Evolutionary conservation across 139 green algal genomes (phyloP).

Genomic region (Edaphochlamys debaryana): DNA sequence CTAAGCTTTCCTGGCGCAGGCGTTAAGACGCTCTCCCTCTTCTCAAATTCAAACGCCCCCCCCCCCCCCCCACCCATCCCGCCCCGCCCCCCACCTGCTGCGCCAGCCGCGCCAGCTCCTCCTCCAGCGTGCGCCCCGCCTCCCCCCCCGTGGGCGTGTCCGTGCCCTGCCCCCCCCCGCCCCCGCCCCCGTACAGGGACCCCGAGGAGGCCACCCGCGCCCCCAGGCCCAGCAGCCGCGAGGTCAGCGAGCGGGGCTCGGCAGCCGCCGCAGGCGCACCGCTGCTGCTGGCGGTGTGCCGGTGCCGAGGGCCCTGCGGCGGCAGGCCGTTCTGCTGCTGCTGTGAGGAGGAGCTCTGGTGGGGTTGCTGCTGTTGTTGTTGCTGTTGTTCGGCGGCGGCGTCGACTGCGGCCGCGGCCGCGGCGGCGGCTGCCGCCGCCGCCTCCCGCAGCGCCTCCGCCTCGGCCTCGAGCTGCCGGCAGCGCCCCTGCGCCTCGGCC

Average conservation of each 20-base stretch:
- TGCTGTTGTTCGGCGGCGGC: not conserved
- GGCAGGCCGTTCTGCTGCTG: not conserved
- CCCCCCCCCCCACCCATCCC: too few species aligned
- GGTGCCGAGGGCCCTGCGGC: too few species aligned
- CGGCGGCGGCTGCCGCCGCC: constrained; percentile 19
- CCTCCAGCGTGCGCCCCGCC: too few species aligned
- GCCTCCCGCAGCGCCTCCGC: constrained; percentile 1
- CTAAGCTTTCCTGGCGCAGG: too few species aligned
- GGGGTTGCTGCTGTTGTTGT: not conserved
- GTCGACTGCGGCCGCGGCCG: not conserved
- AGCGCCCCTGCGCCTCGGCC: not conserved
- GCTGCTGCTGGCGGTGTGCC: too few species aligned
- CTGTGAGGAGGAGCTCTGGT: not conserved
- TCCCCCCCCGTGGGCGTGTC: too few species aligned
- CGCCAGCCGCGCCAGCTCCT: constrained; percentile 19
- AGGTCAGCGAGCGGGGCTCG: not conserved
- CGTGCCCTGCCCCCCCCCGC: not conserved
- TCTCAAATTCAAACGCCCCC: too few species aligned
- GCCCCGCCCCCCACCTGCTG: too few species aligned
- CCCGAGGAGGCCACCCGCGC: constrained; percentile 3
- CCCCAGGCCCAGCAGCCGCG: not conserved
- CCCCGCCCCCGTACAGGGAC: constrained; percentile 7
- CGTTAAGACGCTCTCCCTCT: too few species aligned
- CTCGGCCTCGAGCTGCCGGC: constrained; percentile 7
- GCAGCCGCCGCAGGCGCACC: too few species aligned